Percentiles rank a stretch among this genome's conserved stretches.
These are phyloP conservation scores for Golubevia sp. DNA, from an alignment of 1,284 basidiomycete genomes.

Conservation along the genomic window DNA sequence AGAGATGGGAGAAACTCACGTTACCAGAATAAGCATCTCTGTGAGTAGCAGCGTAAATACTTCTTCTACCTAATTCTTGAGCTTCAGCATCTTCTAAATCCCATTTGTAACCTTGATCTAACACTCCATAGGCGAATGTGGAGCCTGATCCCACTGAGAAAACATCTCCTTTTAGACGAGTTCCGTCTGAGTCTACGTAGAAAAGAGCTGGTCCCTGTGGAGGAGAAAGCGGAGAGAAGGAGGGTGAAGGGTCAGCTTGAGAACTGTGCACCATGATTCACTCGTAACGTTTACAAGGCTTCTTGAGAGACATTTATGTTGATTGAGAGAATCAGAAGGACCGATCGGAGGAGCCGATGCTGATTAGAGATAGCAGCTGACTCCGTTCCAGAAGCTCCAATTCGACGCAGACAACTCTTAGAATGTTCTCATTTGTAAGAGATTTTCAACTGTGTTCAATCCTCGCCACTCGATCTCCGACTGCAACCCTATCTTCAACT, in stretches of 20 bases:
- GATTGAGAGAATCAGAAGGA: no score
- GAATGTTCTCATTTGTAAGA: no score
- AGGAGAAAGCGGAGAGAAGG: neutral
- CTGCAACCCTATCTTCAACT: no score
- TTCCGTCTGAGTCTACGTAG: constrained; percentile 98
- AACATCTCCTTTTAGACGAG: constrained; percentile 89
- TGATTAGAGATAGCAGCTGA: no score
- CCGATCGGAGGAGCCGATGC: no score
- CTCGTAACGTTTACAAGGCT: no score
- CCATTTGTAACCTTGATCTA: constrained; percentile 46
- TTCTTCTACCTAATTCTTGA: constrained; percentile 53
- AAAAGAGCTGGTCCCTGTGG: constrained; percentile 87
- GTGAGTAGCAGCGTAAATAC: constrained; percentile 59
- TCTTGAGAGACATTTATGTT: no score
- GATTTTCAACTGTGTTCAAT: no score
- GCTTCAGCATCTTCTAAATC: constrained; percentile 53
- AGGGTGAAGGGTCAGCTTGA: neutral
- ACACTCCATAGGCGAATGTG: constrained; percentile 67
- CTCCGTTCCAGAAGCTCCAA: no score
- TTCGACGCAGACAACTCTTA: no score
- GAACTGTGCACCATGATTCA: no score
- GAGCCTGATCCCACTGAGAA: constrained; percentile 98
- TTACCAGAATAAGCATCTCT: constrained; percentile 59
- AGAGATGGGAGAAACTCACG: constrained; percentile 19
- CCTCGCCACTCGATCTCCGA: no score